A percentile compares a stretch with the other conserved stretches of the same genome.
Evolutionary conservation across 345 rosid species (phyloP).

Genomic region (Bretschneidera sinensis): DNA sequence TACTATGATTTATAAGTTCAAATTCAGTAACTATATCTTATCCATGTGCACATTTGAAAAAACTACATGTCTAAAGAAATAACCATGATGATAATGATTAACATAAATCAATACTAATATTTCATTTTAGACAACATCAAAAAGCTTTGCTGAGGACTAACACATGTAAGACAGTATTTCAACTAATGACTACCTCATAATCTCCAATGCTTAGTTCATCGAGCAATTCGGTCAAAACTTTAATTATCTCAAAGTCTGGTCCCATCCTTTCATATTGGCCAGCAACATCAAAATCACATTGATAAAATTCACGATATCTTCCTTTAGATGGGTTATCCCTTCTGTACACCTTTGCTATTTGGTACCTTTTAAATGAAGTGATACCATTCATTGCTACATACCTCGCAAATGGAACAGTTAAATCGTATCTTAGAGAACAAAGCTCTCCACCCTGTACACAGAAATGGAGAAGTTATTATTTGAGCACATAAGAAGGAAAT

Average conservation of each 20-base stretch:
- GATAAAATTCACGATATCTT: constrained; percentile 94
- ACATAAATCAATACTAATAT: no score
- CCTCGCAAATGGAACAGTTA: constrained; percentile 94
- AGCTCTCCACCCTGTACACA: constrained; percentile 86
- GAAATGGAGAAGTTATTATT: neutral
- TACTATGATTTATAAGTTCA: no score
- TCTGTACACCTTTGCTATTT: constrained; percentile 85
- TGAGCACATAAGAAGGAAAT: neutral
- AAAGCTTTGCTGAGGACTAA: neutral
- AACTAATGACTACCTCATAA: constrained; percentile 50
- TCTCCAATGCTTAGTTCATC: constrained; percentile 80
- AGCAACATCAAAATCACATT: constrained; percentile 94
- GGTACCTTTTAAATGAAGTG: constrained; percentile 76
- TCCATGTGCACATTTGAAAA: neutral
- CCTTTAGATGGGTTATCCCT: constrained; percentile 97
- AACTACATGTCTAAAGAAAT: no score
- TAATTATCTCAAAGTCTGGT: constrained; percentile 82
- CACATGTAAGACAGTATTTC: neutral
- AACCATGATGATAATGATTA: neutral
- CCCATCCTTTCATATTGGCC: constrained; percentile 87
- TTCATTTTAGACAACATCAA: neutral
- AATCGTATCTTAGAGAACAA: constrained; percentile 86
- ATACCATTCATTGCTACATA: constrained; percentile 88
- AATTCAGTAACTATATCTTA: neutral
- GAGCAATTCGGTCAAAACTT: constrained; percentile 74